Percentiles rank a stretch among this genome's conserved stretches.
phyloP scores from a whole-genome alignment of 768 basidiomycete genomes.

The Lentinula aciculospora region DNA sequence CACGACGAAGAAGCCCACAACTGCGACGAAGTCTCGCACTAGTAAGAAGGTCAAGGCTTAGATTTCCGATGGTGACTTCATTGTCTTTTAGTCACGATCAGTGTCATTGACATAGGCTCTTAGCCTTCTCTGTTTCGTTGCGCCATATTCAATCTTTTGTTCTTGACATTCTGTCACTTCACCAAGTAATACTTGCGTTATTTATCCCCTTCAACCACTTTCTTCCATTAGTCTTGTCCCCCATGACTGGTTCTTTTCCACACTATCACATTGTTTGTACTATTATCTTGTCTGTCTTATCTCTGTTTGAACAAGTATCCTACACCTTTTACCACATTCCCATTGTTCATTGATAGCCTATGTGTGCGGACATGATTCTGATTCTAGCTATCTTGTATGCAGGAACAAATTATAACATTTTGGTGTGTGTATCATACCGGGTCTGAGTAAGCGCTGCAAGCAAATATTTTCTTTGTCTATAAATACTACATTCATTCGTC shows the following conservation, averaged over 20 bases:
- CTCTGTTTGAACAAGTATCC: neutral
- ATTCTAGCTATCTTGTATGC: too few relatives aligned
- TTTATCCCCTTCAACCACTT: neutral
- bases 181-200: neutral
- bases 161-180: constrained; percentile 9
- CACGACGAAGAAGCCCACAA: constrained; percentile 15
- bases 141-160: constrained; percentile 14
- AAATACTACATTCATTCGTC: too few relatives aligned
- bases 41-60: constrained; percentile 23
- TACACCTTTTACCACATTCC: neutral
- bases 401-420: too few relatives aligned
- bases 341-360: neutral
- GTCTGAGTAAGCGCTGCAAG: too few relatives aligned
- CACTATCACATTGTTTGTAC: constrained; percentile 17
- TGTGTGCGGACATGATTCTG: too few relatives aligned
- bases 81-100: neutral
- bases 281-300: constrained; percentile 11
- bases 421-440: too few relatives aligned
- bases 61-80: neutral
- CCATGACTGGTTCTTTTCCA: constrained; percentile 10
- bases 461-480: too few relatives aligned
- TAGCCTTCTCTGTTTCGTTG: constrained; percentile 5
- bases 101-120: neutral
- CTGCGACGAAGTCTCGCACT: constrained; percentile 25
- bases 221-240: neutral